phyloP scores from a whole-genome alignment of 1,284 basidiomycete genomes.

The Leucoagaricus sp. region DNA sequence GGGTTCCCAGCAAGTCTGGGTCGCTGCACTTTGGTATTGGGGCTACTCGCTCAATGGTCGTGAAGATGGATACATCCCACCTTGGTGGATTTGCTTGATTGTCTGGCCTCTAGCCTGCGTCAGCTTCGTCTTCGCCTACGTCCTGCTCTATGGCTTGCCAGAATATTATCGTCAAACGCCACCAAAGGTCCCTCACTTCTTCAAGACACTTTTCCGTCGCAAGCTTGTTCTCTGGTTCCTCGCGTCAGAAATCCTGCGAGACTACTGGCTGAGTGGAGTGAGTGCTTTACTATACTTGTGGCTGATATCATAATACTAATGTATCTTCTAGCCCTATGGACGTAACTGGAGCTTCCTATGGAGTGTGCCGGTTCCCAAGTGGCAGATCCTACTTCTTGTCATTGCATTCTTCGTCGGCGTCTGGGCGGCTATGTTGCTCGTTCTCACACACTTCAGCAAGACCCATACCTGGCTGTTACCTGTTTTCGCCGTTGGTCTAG shows the following conservation, averaged over 20 bases:
- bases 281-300: conserved; percentile 29
- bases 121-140: conserved; percentile 75
- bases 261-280: conserved; percentile 92
- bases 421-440: conserved; percentile 74
- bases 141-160: conserved; percentile 84
- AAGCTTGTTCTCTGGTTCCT: conserved; percentile 94
- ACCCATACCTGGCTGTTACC: conserved; percentile 93
- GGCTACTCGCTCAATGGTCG: conserved; percentile 74
- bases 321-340: conserved; percentile 67
- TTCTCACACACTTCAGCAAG: conserved; percentile 86
- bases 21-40: conserved; percentile 94
- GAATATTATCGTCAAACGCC: conserved; percentile 89
- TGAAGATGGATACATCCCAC: conserved; percentile 49
- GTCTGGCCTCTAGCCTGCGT: conserved; percentile 83
- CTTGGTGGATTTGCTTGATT: conserved; percentile 84
- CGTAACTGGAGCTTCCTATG: conserved; percentile 94
- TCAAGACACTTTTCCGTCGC: conserved; percentile 83
- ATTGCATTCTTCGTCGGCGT: conserved; percentile 83
- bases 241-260: conserved; percentile 83
- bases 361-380: conserved; percentile 81
- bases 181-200: conserved; percentile 90
- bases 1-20: conserved; percentile 92
- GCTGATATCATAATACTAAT: conserved; percentile 1
- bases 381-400: conserved; percentile 81
- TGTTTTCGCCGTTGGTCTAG: conserved; percentile 91